phyloP scores from a whole-genome alignment of 345 rosid species.

The Eutrema yunnanense region DNA sequence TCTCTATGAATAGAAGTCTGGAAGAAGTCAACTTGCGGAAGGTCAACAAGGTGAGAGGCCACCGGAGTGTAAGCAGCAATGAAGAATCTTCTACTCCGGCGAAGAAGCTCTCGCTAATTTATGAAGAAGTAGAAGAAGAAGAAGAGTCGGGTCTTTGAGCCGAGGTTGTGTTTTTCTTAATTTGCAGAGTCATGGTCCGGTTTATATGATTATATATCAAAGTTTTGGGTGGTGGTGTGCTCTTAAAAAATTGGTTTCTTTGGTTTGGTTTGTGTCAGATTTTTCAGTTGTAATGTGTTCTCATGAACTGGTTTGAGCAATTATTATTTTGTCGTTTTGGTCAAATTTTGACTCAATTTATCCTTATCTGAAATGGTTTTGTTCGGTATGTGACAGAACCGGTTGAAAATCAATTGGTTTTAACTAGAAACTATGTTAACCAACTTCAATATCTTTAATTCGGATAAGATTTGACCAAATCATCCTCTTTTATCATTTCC shows the following conservation, averaged over 20 bases:
- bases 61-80: conserved; percentile 98
- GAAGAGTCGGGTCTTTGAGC: not conserved
- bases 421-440: not conserved
- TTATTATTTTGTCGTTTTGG: not conserved
- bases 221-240: conserved; percentile 43
- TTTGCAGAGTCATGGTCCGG: conserved; percentile 28
- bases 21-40: conserved; percentile 39
- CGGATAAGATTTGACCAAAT: not conserved
- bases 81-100: conserved; percentile 4
- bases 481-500: not conserved
- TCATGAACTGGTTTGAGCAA: conserved; percentile 12
- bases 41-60: conserved; percentile 81
- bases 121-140: not conserved
- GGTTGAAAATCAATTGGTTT: not conserved
- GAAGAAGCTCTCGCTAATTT: not conserved
- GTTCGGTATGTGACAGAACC: not conserved
- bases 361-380: not conserved
- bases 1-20: conserved; percentile 43
- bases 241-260: not conserved
- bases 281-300: conserved; percentile 14
- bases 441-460: not conserved
- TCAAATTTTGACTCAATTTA: conserved; percentile 4
- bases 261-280: conserved; percentile 16
- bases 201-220: conserved; percentile 31
- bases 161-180: conserved; percentile 14